phyloP scores from a whole-genome alignment of 1,139 yeast species.

The Dujonia santamariae region DNA sequence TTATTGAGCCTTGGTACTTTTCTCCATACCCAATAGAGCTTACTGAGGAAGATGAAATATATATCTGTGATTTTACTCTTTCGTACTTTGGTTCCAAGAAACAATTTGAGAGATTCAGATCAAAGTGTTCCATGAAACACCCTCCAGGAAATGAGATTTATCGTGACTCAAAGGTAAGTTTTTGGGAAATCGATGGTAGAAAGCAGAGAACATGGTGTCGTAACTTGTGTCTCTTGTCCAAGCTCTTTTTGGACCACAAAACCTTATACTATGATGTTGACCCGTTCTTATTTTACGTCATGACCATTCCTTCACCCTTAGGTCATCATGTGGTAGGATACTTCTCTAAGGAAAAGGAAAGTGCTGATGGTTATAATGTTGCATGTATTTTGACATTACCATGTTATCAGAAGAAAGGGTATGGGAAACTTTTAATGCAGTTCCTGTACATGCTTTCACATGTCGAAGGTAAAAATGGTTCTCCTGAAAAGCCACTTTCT shows the following conservation, averaged over 20 bases:
- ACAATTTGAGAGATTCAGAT: slow-evolving; percentile 88
- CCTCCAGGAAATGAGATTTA: slow-evolving; percentile 99
- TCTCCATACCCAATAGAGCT: slow-evolving; percentile 95
- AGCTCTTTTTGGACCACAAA: slow-evolving; percentile 89
- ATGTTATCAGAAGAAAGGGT: slow-evolving; percentile 93
- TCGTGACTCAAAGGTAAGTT: slow-evolving; percentile 72
- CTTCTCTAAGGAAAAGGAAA: slow-evolving; percentile 94
- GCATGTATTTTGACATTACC: slow-evolving; percentile 97
- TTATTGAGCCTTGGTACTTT: slow-evolving; percentile 98
- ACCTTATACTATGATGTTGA: slow-evolving; percentile 96
- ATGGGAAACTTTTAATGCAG: slow-evolving; percentile 85
- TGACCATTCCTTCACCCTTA: slow-evolving; percentile 83
- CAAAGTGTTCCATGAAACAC: slow-evolving; percentile 81
- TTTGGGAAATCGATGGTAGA: slow-evolving; percentile 96
- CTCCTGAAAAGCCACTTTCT: slow-evolving; percentile 96
- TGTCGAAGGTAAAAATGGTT: slow-evolving; percentile 86
- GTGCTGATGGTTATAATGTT: slow-evolving; percentile 92
- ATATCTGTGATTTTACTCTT: slow-evolving; percentile 87
- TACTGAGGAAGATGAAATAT: slow-evolving; percentile 85
- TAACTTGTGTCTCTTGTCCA: slow-evolving; percentile 82
- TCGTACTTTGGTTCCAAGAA: slow-evolving; percentile 85
- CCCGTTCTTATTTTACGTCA: slow-evolving; percentile 91
- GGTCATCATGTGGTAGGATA: slow-evolving; percentile 97
- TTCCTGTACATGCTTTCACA: slow-evolving; percentile 88
- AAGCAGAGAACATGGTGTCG: slow-evolving; percentile 97